Base-by-base conservation (phyloP, 2,329 filamentous ascomycete genomes). In the Cladophialophora exuberans region DNA sequence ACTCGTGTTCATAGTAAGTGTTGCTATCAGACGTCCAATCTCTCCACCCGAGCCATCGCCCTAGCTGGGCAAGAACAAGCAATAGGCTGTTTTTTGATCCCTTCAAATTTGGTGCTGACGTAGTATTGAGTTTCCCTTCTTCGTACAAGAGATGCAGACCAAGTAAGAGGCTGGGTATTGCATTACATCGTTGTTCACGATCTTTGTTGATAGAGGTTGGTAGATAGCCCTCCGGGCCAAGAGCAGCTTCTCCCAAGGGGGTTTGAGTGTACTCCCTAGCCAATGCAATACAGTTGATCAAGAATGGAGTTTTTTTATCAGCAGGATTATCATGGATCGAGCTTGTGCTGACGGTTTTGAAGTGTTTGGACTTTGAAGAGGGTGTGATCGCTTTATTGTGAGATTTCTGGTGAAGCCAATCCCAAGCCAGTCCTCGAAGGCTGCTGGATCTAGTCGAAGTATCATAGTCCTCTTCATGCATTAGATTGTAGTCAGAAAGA, bases 71-170 rank as follows among this genome's bases (percentile, higher is more conserved):
- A 38, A 97, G 75, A 1, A 97, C 71, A 13, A 88, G 85, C n/a
- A 84, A 83, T 18, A 97, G 72, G 36, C 80, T 76, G 11, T 76
- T 72, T 18, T 73, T 64, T 36, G 78, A 73, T 17, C 70, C 70
- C 43, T 67, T 71, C 9, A 76, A 72, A 43, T 42, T 52, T n/a
- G 72, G 69, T 59, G 81, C 77, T n/a, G 73, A 72, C 39, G 77
- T 76, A 3, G 86, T 81, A 57, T 89, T 84, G 1, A 99, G 80
- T 67, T 96, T 97, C 59, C 88, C 81, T 69, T 99, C 94, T 69
- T 99, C 93, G 0, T 88, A 81, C n/a, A 96, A 76, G 2, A 97
- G 77, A 72, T 99, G 94, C 10, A 99, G 76, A 1, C 83, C 87
- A 33, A 86, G 76, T 61, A 95, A 76, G 31, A 93, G 81, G 47